Base-by-base conservation (phyloP, 2,329 filamentous ascomycete species). In the Pseudogymnoascus sp. region DNA sequence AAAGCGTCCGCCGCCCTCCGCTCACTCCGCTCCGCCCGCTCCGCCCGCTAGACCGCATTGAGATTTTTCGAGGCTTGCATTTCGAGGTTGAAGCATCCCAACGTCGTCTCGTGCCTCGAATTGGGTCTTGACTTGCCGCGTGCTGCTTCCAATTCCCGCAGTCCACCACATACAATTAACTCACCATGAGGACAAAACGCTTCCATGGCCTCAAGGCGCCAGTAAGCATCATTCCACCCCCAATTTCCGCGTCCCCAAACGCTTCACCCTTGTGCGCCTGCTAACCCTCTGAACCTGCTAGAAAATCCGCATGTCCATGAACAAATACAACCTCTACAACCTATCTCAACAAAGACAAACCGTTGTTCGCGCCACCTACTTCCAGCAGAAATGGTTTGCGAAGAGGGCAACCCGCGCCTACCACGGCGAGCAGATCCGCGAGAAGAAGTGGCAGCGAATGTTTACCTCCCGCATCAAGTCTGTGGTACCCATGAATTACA, bases 381-480 rank as follows among this genome's bases (percentile, higher is more conserved):
- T 96, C 83, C 93, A 97, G 81, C 93, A 97, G 78, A 99, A 99
- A 88, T 99, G 93, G 93, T 76, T 78, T 1, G 90, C 93, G 71
- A 99, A 99, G 77, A 86, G 92, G 21, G 75, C 87, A 67, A 85
- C 91, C 43, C 87, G 94, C 68, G 87, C 83, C 66, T 99, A 97
- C 76, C 94, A 99, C 78, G 94, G 93, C 76, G 93, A 97, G 74
- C 91, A 96, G 73, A 88, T 99, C 68, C 86, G 88, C 67, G 94
- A 99, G 79, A 87, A 89, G 74, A 89, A 94, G 78, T 99, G 94
- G 94, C 83, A 90, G 76, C 89, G 90, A 73, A 92, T 96, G 83
- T 99, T 99, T 79, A 87, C 84, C 69, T 84, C 89, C 68, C 87
- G 88, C 69, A 81, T 96, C 65, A 84, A 88, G 64, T 87, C 90